These are phyloP conservation scores for Populus hybrid DNA, from an alignment of 441 rosid species.

Conservation along the genomic window DNA sequence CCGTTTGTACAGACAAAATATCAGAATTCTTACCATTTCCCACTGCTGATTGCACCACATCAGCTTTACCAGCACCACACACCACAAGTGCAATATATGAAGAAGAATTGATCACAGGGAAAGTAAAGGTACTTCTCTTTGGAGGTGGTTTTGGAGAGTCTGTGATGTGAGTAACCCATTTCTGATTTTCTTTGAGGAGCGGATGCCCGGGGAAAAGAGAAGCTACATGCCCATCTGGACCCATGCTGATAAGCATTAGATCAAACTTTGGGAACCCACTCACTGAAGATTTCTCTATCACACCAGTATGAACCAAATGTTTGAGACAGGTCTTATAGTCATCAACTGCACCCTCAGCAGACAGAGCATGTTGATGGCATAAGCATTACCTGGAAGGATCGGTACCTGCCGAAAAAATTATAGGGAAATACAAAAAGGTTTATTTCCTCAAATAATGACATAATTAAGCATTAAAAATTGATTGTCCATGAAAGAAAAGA, in stretches of 20 bases:
- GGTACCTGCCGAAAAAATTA: constrained; percentile 46
- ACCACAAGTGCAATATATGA: constrained; percentile 65
- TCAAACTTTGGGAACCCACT: constrained; percentile 78
- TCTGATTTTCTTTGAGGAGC: no score
- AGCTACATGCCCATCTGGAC: no score
- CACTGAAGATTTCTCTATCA: constrained; percentile 39
- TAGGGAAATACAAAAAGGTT: background rate
- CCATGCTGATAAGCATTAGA: constrained; percentile 43
- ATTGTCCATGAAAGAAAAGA: background rate
- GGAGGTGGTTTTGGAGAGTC: constrained; percentile 95
- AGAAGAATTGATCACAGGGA: constrained; percentile 83
- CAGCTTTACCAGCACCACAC: constrained; percentile 65
- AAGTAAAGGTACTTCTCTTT: constrained; percentile 74
- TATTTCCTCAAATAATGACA: background rate
- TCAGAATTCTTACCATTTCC: constrained; percentile 35
- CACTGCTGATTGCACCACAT: constrained; percentile 51
- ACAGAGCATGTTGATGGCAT: constrained; percentile 66
- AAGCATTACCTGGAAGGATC: constrained; percentile 59
- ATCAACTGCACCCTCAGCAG: constrained; percentile 80
- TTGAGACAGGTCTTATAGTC: constrained; percentile 76
- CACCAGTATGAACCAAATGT: constrained; percentile 42
- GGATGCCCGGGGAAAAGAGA: no score
- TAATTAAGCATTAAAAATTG: background rate
- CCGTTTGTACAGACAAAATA: constrained; percentile 58
- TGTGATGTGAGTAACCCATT: constrained; percentile 35